phyloP scores from a whole-genome alignment of 208 protist genomes.

The Trypanosoma grayi region DNA sequence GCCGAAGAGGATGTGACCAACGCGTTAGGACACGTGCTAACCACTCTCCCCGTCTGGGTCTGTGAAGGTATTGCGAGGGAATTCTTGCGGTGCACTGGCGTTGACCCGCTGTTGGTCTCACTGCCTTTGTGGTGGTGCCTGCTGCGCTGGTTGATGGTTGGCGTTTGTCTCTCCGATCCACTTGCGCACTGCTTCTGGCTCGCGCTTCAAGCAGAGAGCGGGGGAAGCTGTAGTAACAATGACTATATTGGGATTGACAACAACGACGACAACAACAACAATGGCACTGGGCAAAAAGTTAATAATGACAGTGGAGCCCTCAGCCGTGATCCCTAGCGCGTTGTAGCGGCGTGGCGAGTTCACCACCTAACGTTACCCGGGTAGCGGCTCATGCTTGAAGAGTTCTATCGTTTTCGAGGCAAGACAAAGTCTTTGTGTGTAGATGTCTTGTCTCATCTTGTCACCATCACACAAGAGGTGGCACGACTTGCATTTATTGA shows the following conservation, averaged over 20 bases:
- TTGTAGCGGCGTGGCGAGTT: background rate
- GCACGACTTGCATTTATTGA: background rate
- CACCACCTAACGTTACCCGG: background rate
- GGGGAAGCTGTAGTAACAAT: too few relatives aligned
- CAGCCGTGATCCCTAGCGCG: too few relatives aligned
- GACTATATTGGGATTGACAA: too few relatives aligned
- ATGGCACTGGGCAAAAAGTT: background rate
- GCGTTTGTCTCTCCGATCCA: conserved; percentile 5
- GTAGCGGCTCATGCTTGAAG: background rate
- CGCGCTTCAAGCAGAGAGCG: background rate
- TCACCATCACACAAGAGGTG: background rate
- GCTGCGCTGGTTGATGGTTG: conserved; percentile 13
- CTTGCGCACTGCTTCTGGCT: conserved; percentile 5
- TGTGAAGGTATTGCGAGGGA: background rate
- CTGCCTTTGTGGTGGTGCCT: conserved; percentile 6
- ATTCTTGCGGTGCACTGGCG: background rate
- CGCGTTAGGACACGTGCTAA: background rate
- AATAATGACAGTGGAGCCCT: background rate
- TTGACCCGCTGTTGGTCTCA: too few relatives aligned
- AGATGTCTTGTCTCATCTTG: background rate
- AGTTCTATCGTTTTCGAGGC: background rate
- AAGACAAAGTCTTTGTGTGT: background rate
- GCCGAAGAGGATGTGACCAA: background rate
- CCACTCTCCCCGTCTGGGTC: background rate
- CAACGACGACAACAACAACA: background rate